Evolutionary conservation across 257 asterid species (phyloP).

Genomic region (Eucommia ulmoides): DNA sequence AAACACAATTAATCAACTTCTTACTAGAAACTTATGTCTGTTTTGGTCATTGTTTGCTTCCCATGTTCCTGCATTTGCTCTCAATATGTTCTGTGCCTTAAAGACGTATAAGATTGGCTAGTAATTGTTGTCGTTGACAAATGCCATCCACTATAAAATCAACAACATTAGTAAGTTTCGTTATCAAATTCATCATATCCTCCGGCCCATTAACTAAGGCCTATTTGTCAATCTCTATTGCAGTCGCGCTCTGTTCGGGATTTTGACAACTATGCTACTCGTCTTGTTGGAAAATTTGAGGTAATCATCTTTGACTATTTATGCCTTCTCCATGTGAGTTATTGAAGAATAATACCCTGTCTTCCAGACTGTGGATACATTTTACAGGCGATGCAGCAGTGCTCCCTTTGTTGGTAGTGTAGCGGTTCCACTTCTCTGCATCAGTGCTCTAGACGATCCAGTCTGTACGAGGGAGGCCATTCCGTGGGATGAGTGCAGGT

Average conservation of each 20-base stretch:
- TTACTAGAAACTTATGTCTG: too few species aligned
- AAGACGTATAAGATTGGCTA: background rate
- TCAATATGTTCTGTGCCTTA: background rate
- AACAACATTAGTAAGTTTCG: background rate
- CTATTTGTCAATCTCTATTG: background rate
- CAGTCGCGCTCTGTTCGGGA: conserved; percentile 71
- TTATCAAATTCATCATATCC: too few species aligned
- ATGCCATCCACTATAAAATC: background rate
- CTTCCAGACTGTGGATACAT: conserved; percentile 76
- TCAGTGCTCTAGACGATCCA: conserved; percentile 84
- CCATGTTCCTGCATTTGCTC: background rate
- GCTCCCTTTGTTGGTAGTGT: conserved; percentile 58
- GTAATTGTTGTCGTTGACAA: background rate
- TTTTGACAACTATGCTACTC: conserved; percentile 69
- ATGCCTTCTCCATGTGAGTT: conserved; percentile 3
- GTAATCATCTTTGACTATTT: conserved; percentile 24
- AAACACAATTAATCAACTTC: too few species aligned
- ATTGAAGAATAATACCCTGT: conserved; percentile 5
- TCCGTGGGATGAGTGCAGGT: conserved; percentile 94
- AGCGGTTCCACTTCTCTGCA: conserved; percentile 77
- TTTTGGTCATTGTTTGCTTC: too few species aligned
- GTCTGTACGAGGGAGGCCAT: conserved; percentile 87
- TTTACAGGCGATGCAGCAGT: conserved; percentile 73
- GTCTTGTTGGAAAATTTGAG: conserved; percentile 66
- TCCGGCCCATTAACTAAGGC: background rate